Conservation (phyloP, 139 green algal species). For the Volvox reticuliferus region DNA sequence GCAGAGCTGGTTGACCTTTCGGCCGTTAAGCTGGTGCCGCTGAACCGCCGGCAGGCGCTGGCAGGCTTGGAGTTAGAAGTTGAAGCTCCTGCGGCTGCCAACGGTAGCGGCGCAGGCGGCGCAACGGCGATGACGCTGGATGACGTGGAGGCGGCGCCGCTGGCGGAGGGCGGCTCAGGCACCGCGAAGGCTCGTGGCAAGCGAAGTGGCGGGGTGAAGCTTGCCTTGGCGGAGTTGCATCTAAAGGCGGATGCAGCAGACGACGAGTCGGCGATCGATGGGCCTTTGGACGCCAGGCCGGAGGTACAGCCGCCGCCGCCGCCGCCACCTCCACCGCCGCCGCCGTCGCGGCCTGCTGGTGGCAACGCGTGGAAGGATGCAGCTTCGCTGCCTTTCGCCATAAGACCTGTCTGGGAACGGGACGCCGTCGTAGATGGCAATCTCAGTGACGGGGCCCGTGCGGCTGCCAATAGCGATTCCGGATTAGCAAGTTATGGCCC, state of each 20-base stretch:
- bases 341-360: too few species aligned
- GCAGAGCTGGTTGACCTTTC: constrained; percentile 21
- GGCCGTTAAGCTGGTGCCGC: constrained; percentile 16
- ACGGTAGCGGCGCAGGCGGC: neutral
- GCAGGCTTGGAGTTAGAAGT: neutral
- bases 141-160: constrained; percentile 20
- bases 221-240: neutral
- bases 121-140: neutral
- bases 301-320: neutral
- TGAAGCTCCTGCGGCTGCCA: neutral
- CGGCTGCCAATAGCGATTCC: neutral
- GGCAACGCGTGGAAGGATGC: neutral
- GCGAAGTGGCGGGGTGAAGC: neutral
- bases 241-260: too few species aligned
- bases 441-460: neutral
- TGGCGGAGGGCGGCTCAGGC: neutral
- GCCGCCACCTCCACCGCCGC: neutral
- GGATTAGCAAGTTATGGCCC: too few species aligned
- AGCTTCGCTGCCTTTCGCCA: neutral
- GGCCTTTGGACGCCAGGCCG: neutral
- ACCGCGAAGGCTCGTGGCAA: neutral
- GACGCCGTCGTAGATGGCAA: neutral
- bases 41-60: neutral
- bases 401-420: constrained; percentile 12
- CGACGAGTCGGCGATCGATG: neutral